Conservation (phyloP, 78 protist genomes). For the Dictyostelium brefeldianum region DNA sequence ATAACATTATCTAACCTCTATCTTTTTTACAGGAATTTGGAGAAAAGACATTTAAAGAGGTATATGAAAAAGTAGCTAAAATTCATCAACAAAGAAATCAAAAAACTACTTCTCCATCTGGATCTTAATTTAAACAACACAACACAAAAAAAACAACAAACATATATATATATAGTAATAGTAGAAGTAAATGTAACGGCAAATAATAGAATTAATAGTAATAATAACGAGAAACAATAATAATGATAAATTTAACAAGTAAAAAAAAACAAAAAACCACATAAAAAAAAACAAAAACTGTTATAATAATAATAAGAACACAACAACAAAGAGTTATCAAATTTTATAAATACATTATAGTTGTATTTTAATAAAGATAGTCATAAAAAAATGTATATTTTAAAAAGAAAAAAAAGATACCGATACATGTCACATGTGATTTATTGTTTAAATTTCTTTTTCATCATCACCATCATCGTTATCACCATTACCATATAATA, state of each 20-base stretch:
- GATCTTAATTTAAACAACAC: background rate
- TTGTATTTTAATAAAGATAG: slow-evolving; percentile 3
- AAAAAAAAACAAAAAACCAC: background rate
- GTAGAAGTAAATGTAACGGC: background rate
- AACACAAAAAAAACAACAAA: too few species aligned
- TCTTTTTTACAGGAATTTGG: slow-evolving; percentile 86
- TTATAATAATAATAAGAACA: background rate
- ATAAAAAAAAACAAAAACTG: background rate
- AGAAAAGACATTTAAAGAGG: slow-evolving; percentile 48
- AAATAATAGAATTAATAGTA: background rate
- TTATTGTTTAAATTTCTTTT: background rate
- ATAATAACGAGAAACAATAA: background rate
- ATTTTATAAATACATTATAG: too few species aligned
- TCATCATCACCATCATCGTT: background rate
- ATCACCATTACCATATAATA: background rate
- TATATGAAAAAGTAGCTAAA: slow-evolving; percentile 64
- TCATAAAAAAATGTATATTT: slow-evolving; percentile 8
- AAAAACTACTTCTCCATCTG: slow-evolving; percentile 73
- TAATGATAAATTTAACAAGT: background rate
- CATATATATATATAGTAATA: background rate
- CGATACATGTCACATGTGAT: too few species aligned
- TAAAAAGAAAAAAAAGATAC: background rate
- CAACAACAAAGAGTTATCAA: background rate
- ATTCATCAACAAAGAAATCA: slow-evolving; percentile 65
- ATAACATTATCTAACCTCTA: too few species aligned